These are phyloP conservation scores for Scedosporium aurantiacum DNA, from an alignment of 2,329 filamentous ascomycete genomes.

Conservation along the genomic window DNA sequence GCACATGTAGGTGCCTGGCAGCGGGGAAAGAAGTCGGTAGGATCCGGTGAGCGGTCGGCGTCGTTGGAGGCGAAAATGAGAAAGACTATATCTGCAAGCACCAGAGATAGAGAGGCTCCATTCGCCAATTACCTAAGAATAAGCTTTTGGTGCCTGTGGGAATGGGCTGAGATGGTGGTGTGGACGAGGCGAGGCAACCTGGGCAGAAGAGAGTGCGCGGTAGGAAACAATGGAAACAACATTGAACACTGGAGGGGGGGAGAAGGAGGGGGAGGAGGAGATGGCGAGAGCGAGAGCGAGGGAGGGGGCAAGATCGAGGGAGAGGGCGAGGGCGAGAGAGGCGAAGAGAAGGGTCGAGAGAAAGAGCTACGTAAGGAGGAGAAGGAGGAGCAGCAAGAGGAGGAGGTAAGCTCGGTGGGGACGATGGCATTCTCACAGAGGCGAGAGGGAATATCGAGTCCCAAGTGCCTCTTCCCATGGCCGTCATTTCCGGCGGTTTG, in stretches of 20 bases:
- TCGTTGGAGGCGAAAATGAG: not conserved
- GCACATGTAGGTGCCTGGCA: conserved; percentile 1
- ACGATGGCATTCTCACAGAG: not conserved
- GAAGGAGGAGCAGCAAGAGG: not conserved
- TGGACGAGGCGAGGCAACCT: not conserved
- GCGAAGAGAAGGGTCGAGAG: no score
- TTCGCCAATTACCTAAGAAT: not conserved
- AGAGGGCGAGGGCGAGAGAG: no score
- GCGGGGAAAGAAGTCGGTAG: not conserved
- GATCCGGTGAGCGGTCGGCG: not conserved
- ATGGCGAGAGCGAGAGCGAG: no score
- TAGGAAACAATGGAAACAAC: not conserved
- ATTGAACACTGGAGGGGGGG: no score
- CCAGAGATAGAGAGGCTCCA: not conserved
- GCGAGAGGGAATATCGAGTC: not conserved
- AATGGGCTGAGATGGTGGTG: not conserved
- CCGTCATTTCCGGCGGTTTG: not conserved
- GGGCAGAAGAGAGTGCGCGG: not conserved
- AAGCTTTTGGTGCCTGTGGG: not conserved
- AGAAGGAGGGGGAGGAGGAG: no score
- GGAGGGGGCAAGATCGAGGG: no score
- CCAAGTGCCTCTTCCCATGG: not conserved
- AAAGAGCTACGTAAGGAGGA: no score
- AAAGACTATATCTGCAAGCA: not conserved
- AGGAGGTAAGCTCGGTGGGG: not conserved